Base-by-base conservation (phyloP, 2,329 filamentous ascomycete genomes). In the Furcasterigmium furcatum region DNA sequence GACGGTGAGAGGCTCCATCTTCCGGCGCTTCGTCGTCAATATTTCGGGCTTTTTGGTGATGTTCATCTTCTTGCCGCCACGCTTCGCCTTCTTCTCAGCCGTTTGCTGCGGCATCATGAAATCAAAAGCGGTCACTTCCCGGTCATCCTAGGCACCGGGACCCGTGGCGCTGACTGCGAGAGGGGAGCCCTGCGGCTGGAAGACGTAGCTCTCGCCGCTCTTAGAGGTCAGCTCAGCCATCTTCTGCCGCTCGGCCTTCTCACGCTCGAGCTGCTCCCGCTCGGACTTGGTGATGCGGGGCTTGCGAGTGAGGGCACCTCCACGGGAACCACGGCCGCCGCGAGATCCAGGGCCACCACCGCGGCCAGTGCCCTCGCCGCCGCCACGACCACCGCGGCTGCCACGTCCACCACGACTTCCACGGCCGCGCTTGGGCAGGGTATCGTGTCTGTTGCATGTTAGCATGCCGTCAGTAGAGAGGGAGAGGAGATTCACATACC, bases 221-320 rank as follows among this genome's bases (percentile, higher is more conserved):
- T 70, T 71, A 45, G 67, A 65, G 25, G 62, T 57, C 29, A 71
- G 50, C 54, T 67, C 64, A 4, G 67, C 70, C 52, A 71, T 51
- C 46, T 58, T 68, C 63, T 91, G 87, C 35, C 87, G 77, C 52
- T 91, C 86, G 7, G 84, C 75, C 70, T 94, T 94, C 64, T 95
- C 89, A 38, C 81, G 79, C 58, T 95, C 89, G 66, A 89, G 83
- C 59, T 85, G 81, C 50, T 87, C 85, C 57, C 89, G 88, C 60
- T 92, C 87, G 30, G 88, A 86, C 63, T 96, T 96, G 32, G 87
- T 94, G 54, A 90, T 85, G 35, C 91, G 84, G 43, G 90, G 88
- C 65, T 95, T 95, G 55, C 91, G 79, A 18, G 85, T 80, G 1
- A 85, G 84, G 10, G 80, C 76, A 38, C 88, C 87, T 43, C 88